Conservation (phyloP, 2,329 filamentous ascomycete genomes). For the Zelopaecilomyces penicillatus region DNA sequence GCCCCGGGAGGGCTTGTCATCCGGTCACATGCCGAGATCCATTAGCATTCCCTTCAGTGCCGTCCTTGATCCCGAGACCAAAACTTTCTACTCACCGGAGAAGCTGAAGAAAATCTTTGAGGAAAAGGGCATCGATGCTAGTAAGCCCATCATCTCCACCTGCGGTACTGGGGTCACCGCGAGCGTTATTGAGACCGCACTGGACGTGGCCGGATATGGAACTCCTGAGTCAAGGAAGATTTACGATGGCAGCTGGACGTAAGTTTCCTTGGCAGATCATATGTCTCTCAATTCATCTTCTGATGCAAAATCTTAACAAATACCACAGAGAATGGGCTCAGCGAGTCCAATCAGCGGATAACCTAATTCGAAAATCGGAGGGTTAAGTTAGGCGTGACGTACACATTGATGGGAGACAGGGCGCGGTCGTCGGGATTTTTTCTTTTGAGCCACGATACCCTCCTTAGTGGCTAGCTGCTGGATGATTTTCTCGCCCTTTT, state of each 20-base stretch:
- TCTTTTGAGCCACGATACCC: conserved; percentile 10
- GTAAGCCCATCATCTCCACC: conserved; percentile 73
- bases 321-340: conserved; percentile 56
- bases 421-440: conserved; percentile 3
- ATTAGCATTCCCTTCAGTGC: conserved; percentile 73
- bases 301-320: not conserved
- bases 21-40: conserved; percentile 85
- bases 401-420: not conserved
- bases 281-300: no score
- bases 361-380: conserved; percentile 50
- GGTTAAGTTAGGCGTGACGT: conserved; percentile 10
- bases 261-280: conserved; percentile 34
- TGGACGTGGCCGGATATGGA: conserved; percentile 70
- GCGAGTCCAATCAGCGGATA: conserved; percentile 51
- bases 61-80: conserved; percentile 74
- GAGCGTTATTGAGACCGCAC: conserved; percentile 77
- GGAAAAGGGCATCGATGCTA: conserved; percentile 68
- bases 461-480: conserved; percentile 6
- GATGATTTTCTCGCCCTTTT: not conserved
- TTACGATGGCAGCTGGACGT: conserved; percentile 98
- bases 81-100: conserved; percentile 64
- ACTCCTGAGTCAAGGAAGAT: conserved; percentile 59
- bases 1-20: conserved; percentile 75
- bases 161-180: conserved; percentile 95
- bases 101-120: conserved; percentile 70